Evolutionary conservation across 805 yeast genomes (phyloP).

Genomic region (Ogataea polymorpha): DNA sequence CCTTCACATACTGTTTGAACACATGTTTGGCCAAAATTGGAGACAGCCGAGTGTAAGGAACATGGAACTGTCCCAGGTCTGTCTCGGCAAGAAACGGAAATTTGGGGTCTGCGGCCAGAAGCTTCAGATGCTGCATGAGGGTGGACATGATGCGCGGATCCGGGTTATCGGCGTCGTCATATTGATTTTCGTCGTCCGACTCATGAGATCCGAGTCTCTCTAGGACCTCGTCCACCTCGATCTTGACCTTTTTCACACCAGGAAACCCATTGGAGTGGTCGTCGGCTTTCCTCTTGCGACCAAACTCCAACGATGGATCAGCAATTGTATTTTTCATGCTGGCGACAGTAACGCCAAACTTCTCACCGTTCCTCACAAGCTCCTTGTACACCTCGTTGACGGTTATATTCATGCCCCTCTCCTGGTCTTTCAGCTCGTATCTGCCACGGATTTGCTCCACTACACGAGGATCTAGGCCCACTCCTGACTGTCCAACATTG

Average conservation of each 20-base stretch:
- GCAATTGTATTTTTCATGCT: conserved; percentile 36
- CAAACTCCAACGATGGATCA: conserved; percentile 32
- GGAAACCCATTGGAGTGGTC: conserved; percentile 7
- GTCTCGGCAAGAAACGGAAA: conserved; percentile 60
- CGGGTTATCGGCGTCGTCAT: conserved; percentile 17
- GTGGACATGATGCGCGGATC: conserved; percentile 24
- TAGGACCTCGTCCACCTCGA: conserved; percentile 30
- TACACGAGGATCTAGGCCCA: conserved; percentile 32
- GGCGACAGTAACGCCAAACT: conserved; percentile 34
- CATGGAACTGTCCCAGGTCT: conserved; percentile 53
- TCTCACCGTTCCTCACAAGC: conserved; percentile 30
- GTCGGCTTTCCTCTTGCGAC: conserved; percentile 12
- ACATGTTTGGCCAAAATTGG: conserved; percentile 45
- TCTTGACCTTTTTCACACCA: conserved; percentile 25
- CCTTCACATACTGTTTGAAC: conserved; percentile 55
- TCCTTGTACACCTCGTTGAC: conserved; percentile 41
- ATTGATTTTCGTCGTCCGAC: conserved; percentile 29
- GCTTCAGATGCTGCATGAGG: conserved; percentile 57
- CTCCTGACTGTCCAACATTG: conserved; percentile 31
- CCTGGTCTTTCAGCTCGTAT: conserved; percentile 35
- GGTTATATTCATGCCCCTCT: conserved; percentile 35
- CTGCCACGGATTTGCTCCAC: conserved; percentile 25
- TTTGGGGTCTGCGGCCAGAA: conserved; percentile 50
- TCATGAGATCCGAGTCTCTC: conserved; percentile 26
- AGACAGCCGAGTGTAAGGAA: conserved; percentile 57